Percentiles rank a stretch among this genome's conserved stretches.
phyloP scores from a whole-genome alignment of 306 rosid genomes.

The Boehmeria nivea region DNA sequence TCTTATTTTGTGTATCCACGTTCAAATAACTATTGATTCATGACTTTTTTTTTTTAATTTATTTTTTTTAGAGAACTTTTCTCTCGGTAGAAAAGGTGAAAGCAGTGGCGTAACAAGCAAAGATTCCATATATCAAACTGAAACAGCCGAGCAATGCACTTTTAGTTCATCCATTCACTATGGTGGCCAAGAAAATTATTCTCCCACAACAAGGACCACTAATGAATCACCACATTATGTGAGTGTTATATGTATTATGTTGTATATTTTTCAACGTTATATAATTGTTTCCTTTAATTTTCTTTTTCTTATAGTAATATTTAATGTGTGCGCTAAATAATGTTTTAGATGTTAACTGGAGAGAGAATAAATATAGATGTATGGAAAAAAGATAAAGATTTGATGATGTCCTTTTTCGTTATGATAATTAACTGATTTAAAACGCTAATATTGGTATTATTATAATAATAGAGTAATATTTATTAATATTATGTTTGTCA shows the following conservation, averaged over 20 bases:
- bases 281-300: too few relatives aligned
- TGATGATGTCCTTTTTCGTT: too few relatives aligned
- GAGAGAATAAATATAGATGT: too few relatives aligned
- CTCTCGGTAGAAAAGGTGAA: slow-evolving; percentile 38
- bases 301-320: too few relatives aligned
- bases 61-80: slow-evolving; percentile 18
- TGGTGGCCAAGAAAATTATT: slow-evolving; percentile 86
- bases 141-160: slow-evolving; percentile 49
- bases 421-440: too few relatives aligned
- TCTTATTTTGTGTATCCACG: too few relatives aligned
- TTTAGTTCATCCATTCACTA: slow-evolving; percentile 75
- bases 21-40: too few relatives aligned
- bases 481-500: not conserved
- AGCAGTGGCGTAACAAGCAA: slow-evolving; percentile 30
- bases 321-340: too few relatives aligned
- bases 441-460: too few relatives aligned
- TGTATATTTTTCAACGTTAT: not conserved
- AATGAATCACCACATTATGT: slow-evolving; percentile 46
- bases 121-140: slow-evolving; percentile 44
- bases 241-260: slow-evolving; percentile 9
- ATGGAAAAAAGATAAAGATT: too few relatives aligned
- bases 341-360: too few relatives aligned
- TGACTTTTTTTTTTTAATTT: not conserved
- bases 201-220: slow-evolving; percentile 48
- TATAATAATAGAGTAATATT: not conserved